These are phyloP conservation scores for Beauveria rudraprayagi DNA, from an alignment of 2,329 filamentous ascomycete species.

Conservation along the genomic window DNA sequence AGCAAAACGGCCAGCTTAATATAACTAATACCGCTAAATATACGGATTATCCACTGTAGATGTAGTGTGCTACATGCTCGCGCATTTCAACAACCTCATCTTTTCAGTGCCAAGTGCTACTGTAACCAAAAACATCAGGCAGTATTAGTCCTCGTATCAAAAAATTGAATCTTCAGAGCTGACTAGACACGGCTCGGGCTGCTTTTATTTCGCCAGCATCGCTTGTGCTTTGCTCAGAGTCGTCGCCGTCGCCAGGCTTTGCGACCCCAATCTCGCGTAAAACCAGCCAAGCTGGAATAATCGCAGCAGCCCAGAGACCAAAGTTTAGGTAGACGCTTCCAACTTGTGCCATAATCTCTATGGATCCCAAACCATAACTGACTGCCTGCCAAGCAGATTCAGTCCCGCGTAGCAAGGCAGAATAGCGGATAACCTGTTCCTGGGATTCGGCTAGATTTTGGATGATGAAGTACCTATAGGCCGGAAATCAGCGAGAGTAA, in stretches of 20 bases:
- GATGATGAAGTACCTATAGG: constrained; percentile 57
- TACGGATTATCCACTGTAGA: too few relatives aligned
- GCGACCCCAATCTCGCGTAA: constrained; percentile 44
- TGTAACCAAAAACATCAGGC: too few relatives aligned
- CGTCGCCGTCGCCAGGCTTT: neutral
- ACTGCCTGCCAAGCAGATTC: constrained; percentile 68
- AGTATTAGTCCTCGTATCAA: too few relatives aligned
- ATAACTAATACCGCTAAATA: too few relatives aligned
- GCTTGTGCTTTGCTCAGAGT: neutral
- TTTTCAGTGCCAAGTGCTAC: too few relatives aligned
- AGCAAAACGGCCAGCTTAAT: too few relatives aligned
- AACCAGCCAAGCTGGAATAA: constrained; percentile 61
- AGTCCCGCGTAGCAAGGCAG: constrained; percentile 59
- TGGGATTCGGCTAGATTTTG: constrained; percentile 54
- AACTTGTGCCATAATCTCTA: constrained; percentile 54
- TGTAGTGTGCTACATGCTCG: too few relatives aligned
- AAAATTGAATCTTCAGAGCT: too few relatives aligned
- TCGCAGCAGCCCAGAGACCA: constrained; percentile 54
- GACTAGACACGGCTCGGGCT: neutral
- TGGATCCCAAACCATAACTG: constrained; percentile 58
- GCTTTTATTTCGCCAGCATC: neutral
- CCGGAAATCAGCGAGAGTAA: neutral
- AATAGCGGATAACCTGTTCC: constrained; percentile 58
- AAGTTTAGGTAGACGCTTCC: constrained; percentile 66
- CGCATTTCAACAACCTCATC: too few relatives aligned